A percentile compares a stretch with the other conserved stretches of the same genome.
Conservation (phyloP, 75 land plant species). For the Adiantum capillusveneris region DNA sequence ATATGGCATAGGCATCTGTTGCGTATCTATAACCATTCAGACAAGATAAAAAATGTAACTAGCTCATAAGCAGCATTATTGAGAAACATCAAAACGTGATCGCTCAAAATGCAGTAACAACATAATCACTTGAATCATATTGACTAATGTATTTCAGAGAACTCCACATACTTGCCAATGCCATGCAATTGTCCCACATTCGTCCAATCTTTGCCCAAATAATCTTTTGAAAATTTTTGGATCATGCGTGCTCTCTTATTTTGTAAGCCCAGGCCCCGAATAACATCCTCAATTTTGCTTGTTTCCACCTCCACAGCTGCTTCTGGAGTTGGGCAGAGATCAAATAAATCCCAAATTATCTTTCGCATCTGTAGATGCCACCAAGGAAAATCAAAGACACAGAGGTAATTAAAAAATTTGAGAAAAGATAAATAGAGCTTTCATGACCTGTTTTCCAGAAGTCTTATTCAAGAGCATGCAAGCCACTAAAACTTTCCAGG, state of each 20-base stretch:
- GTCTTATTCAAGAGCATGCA: constrained; percentile 80
- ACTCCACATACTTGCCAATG: constrained; percentile 72
- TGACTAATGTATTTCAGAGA: too few relatives aligned
- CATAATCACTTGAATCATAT: too few relatives aligned
- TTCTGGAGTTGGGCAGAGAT: constrained; percentile 60
- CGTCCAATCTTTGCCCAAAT: constrained; percentile 53
- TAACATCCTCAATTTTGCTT: constrained; percentile 41
- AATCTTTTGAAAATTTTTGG: constrained; percentile 51
- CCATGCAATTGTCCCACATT: constrained; percentile 76
- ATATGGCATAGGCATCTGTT: constrained; percentile 89
- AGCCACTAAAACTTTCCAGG: constrained; percentile 91
- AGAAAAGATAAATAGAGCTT: too few relatives aligned
- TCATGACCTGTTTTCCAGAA: constrained; percentile 57
- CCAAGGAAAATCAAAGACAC: not conserved
- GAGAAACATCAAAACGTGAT: too few relatives aligned
- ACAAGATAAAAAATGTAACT: not conserved
- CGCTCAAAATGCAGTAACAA: too few relatives aligned
- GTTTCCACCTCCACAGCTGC: constrained; percentile 24
- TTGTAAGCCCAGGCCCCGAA: constrained; percentile 55
- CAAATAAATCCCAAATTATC: constrained; percentile 55
- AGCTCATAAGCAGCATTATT: too few relatives aligned
- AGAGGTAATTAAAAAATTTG: not conserved
- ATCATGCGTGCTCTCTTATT: constrained; percentile 54
- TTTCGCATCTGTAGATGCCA: constrained; percentile 34
- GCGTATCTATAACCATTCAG: constrained; percentile 65